phyloP scores from a whole-genome alignment of 768 basidiomycete species.

The Stropharia rugosoannulata region DNA sequence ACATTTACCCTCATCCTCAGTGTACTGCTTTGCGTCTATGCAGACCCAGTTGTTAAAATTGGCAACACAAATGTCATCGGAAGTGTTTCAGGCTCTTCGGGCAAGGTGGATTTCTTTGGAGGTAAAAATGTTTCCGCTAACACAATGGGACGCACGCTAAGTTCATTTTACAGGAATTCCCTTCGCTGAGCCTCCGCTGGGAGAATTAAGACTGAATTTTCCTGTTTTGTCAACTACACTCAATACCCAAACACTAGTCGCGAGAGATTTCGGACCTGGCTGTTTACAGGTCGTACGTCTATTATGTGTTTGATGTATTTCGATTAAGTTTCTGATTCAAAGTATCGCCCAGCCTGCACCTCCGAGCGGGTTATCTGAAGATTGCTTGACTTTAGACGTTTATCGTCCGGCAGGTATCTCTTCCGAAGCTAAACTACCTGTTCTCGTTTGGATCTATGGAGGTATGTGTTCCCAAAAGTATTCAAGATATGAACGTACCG shows the following conservation, averaged over 20 bases:
- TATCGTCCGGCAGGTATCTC: constrained; percentile 41
- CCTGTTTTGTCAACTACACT: constrained; percentile 40
- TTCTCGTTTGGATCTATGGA: constrained; percentile 27
- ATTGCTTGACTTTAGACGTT: constrained; percentile 57
- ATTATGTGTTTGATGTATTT: background rate
- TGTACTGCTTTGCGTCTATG: background rate
- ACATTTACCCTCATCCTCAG: background rate
- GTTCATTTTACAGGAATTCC: constrained; percentile 37
- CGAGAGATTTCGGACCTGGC: constrained; percentile 38
- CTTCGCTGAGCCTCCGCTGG: constrained; percentile 49
- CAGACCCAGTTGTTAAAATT: background rate
- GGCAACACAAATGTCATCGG: background rate
- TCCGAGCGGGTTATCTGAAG: constrained; percentile 43
- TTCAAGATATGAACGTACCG: background rate
- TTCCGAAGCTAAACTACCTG: constrained; percentile 27
- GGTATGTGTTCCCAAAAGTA: constrained; percentile 1
- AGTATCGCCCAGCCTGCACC: constrained; percentile 6
- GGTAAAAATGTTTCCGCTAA: background rate
- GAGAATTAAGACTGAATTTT: constrained; percentile 38
- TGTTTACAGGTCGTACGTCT: constrained; percentile 45
- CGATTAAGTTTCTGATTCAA: background rate
- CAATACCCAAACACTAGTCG: constrained; percentile 33
- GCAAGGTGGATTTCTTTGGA: constrained; percentile 10
- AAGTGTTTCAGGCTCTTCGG: background rate
- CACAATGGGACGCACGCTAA: too few relatives aligned